Conservation (phyloP, 345 rosid species). For the Populus pruinosa region DNA sequence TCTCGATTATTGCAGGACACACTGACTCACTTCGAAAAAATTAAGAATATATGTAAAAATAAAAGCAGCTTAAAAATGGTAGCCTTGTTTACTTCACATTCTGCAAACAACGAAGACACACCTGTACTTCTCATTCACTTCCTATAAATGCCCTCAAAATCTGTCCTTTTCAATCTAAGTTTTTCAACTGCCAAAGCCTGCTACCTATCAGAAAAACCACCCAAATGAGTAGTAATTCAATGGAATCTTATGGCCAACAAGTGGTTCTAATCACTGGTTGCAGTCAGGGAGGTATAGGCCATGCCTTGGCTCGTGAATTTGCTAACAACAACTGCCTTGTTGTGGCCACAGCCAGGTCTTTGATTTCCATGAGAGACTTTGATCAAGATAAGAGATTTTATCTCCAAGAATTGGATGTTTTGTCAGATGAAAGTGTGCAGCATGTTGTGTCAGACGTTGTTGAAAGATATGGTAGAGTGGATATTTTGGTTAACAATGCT, state of each 20-base stretch:
- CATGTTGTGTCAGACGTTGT: constrained; percentile 44
- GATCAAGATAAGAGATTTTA: constrained; percentile 58
- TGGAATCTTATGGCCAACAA: constrained; percentile 38
- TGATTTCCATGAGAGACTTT: constrained; percentile 60
- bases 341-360: constrained; percentile 68
- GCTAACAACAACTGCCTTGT: constrained; percentile 57
- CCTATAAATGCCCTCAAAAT: constrained; percentile 1
- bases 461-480: constrained; percentile 60
- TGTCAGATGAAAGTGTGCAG: constrained; percentile 57
- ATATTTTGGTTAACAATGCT: constrained; percentile 82
- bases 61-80: neutral
- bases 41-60: neutral
- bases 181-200: neutral
- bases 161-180: neutral
- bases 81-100: neutral
- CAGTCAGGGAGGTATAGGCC: constrained; percentile 78
- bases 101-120: neutral
- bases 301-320: constrained; percentile 77
- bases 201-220: neutral
- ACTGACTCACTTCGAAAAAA: neutral
- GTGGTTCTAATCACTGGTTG: constrained; percentile 85
- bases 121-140: neutral
- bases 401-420: constrained; percentile 70
- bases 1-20: no score
- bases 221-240: neutral